Evolutionary conservation across 2,329 filamentous ascomycete species (phyloP).

Genomic region (Exophiala viscosa): DNA sequence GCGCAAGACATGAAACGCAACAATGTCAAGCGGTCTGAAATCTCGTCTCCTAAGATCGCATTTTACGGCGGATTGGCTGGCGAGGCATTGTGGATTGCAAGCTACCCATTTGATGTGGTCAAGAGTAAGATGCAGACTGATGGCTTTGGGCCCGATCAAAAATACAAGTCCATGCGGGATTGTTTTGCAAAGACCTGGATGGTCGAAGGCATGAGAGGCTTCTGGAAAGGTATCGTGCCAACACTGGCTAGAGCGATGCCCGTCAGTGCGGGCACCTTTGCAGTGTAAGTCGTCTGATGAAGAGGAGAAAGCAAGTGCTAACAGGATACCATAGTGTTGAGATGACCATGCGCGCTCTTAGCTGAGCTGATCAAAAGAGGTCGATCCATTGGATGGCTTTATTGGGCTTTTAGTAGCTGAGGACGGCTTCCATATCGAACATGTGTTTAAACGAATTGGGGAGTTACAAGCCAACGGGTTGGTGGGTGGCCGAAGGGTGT

Average conservation of each 20-base stretch:
- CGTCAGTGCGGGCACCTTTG: constrained; percentile 96
- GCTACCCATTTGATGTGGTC: constrained; percentile 93
- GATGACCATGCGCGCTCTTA: constrained; percentile 45
- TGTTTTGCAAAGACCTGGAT: constrained; percentile 81
- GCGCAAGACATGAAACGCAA: constrained; percentile 80
- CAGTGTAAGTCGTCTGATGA: constrained; percentile 51
- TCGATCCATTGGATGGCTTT: too few species aligned
- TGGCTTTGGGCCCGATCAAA: constrained; percentile 70
- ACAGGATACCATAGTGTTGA: constrained; percentile 38
- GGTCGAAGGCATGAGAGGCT: constrained; percentile 72
- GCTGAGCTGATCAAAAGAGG: constrained; percentile 28
- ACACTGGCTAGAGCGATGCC: constrained; percentile 94
- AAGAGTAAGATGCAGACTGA: constrained; percentile 99
- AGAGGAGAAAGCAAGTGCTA: background rate
- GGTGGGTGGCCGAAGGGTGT: too few species aligned
- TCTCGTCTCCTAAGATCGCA: constrained; percentile 81
- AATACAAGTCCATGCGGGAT: constrained; percentile 78
- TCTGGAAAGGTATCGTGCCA: constrained; percentile 92
- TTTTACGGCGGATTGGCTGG: constrained; percentile 90
- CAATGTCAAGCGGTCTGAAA: constrained; percentile 67
- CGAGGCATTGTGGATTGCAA: constrained; percentile 86
- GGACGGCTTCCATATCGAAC: too few species aligned
- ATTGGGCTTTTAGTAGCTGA: too few species aligned
- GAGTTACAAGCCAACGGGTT: too few species aligned
- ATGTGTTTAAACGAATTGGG: too few species aligned